Percentiles rank a stretch among this genome's conserved stretches.
Conservation (phyloP, 2,329 filamentous ascomycete species). For the Arthroderma uncinatum region DNA sequence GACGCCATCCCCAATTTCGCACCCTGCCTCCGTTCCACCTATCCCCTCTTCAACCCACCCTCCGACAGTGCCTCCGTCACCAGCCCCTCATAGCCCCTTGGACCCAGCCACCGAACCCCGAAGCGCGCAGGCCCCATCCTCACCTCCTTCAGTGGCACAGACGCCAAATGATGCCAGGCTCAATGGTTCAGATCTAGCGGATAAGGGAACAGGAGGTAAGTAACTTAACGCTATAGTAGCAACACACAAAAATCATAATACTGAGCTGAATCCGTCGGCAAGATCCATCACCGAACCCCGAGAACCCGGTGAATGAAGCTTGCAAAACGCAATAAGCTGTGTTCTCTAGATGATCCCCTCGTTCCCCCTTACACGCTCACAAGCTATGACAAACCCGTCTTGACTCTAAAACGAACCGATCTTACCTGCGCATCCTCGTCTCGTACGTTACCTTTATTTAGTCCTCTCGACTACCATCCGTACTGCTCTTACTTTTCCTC, state of each 20-base stretch:
- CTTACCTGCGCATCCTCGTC: not conserved
- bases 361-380: not conserved
- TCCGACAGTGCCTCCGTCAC: not conserved
- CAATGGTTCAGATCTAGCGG: not conserved
- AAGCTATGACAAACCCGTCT: not conserved
- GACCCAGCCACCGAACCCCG: not conserved
- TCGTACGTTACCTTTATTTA: not conserved
- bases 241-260: not conserved
- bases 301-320: not conserved
- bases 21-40: not conserved
- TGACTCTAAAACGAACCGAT: not conserved
- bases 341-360: not conserved
- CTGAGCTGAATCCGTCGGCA: not conserved
- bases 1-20: not conserved
- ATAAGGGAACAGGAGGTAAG: not conserved
- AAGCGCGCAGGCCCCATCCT: not conserved
- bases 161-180: not conserved
- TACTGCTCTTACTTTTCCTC: not conserved
- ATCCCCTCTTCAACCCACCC: not conserved
- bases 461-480: not conserved
- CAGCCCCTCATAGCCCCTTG: not conserved
- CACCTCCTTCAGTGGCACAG: not conserved
- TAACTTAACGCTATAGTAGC: not conserved
- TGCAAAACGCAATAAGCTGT: not conserved
- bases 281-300: not conserved